phyloP scores from a whole-genome alignment of 2,329 filamentous ascomycete species.

The Paecilomyces dactylethromorphus region DNA sequence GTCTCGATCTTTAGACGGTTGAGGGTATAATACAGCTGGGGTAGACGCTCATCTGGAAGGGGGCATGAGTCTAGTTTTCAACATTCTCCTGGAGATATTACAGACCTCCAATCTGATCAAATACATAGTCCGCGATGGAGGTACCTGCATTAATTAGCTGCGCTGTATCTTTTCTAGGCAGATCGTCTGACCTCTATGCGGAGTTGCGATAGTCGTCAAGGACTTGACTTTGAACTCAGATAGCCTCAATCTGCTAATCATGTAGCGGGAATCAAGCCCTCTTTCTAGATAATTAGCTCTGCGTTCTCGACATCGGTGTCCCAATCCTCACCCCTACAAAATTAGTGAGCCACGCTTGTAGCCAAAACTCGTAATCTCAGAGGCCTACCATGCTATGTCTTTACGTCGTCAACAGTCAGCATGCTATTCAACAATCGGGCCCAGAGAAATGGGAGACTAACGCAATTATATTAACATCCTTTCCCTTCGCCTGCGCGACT shows the following conservation, averaged over 20 bases:
- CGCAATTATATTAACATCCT: conserved; percentile 60
- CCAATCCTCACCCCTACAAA: conserved; percentile 24
- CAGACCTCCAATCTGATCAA: conserved; percentile 51
- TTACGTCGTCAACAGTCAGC: conserved; percentile 3
- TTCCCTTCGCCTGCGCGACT: conserved; percentile 46
- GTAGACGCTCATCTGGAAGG: conserved; percentile 40
- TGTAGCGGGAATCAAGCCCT: conserved; percentile 57
- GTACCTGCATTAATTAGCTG: conserved; percentile 37
- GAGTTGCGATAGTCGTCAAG: conserved; percentile 57
- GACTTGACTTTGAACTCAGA: conserved; percentile 69
- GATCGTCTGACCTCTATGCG: conserved; percentile 44
- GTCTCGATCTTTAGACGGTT: conserved; percentile 51
- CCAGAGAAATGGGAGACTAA: conserved; percentile 28
- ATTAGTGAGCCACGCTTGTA: conserved; percentile 3
- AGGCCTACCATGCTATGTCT: conserved; percentile 44
- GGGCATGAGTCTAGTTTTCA: conserved; percentile 26
- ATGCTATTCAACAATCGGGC: background rate
- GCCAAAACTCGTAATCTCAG: background rate
- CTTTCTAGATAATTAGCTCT: conserved; percentile 27
- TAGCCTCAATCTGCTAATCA: conserved; percentile 54
- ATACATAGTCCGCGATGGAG: conserved; percentile 56
- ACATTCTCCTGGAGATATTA: background rate
- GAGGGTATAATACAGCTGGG: conserved; percentile 50
- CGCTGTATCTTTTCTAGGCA: background rate
- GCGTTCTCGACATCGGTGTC: background rate